Percentiles rank a stretch among this genome's conserved stretches.
Conservation (phyloP, 2,329 filamentous ascomycete genomes). For the Pseudogymnoascus sp. region DNA sequence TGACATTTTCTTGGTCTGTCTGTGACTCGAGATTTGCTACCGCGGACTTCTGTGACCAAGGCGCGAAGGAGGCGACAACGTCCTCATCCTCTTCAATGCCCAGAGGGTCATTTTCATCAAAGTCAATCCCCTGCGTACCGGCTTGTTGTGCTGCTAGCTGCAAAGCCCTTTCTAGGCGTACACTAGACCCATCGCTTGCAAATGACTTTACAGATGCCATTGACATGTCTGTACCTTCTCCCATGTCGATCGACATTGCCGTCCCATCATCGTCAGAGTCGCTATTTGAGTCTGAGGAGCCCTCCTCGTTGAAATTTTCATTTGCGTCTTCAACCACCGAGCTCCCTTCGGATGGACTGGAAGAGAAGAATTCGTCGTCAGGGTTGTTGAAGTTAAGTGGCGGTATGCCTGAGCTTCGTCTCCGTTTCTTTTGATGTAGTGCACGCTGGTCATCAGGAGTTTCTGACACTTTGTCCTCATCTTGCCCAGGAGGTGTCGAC, state of each 20-base stretch:
- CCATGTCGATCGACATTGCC: conserved; percentile 66
- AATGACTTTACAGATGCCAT: conserved; percentile 51
- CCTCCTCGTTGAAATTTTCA: conserved; percentile 28
- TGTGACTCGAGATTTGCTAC: conserved; percentile 25
- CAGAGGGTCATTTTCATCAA: conserved; percentile 45
- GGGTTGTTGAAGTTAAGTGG: conserved; percentile 55
- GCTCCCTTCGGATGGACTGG: conserved; percentile 58
- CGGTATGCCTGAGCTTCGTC: conserved; percentile 59
- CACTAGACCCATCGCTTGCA: conserved; percentile 57
- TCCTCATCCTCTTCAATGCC: conserved; percentile 51
- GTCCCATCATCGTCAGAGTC: conserved; percentile 59
- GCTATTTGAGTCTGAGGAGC: conserved; percentile 45
- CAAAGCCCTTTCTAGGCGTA: conserved; percentile 67
- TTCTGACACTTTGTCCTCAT: conserved; percentile 46
- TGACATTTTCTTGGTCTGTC: conserved; percentile 40
- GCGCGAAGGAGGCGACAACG: conserved; percentile 63
- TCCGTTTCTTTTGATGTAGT: conserved; percentile 50
- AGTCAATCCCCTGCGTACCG: conserved; percentile 59
- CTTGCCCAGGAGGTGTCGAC: conserved; percentile 53
- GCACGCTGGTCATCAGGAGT: conserved; percentile 59
- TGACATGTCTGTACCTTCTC: conserved; percentile 61
- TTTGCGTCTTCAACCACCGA: conserved; percentile 38
- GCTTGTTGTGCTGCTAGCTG: conserved; percentile 67
- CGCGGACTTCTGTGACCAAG: conserved; percentile 56
- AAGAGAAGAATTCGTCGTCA: conserved; percentile 61